phyloP scores from a whole-genome alignment of 768 basidiomycete genomes.

The Sporobolomyces pararoseus region DNA sequence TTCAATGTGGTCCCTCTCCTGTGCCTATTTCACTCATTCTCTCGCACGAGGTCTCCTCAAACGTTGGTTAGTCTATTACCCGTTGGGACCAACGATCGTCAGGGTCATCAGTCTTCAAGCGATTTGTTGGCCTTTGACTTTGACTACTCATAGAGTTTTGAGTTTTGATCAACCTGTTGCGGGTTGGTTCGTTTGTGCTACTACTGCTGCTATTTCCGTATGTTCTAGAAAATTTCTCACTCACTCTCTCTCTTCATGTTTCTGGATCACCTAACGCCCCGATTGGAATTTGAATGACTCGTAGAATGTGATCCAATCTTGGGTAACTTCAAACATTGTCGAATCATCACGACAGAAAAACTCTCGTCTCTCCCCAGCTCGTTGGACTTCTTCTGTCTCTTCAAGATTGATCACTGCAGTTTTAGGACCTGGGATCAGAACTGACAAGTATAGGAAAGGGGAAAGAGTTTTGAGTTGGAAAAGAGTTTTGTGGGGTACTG shows the following conservation, averaged over 20 bases:
- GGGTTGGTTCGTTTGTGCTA: conserved; percentile 85
- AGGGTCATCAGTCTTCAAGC: conserved; percentile 87
- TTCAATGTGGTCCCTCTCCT: conserved; percentile 38
- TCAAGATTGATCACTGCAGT: conserved; percentile 35
- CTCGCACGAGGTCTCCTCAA: conserved; percentile 83
- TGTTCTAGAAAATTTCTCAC: background rate
- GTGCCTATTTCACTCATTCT: conserved; percentile 76
- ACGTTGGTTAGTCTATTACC: conserved; percentile 88
- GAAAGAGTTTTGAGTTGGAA: conserved; percentile 39
- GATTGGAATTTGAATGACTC: background rate
- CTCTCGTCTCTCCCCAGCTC: too few relatives aligned
- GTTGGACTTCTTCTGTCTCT: conserved; percentile 27
- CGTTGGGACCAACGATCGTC: conserved; percentile 79
- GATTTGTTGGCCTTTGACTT: conserved; percentile 94
- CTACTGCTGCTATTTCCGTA: conserved; percentile 67
- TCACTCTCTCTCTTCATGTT: background rate
- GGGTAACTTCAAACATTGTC: conserved; percentile 87
- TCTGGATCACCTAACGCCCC: too few relatives aligned
- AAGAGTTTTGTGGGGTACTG: conserved; percentile 38
- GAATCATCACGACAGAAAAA: conserved; percentile 46
- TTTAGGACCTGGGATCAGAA: conserved; percentile 37
- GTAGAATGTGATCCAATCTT: conserved; percentile 79
- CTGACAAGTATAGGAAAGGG: conserved; percentile 41
- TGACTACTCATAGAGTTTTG: conserved; percentile 72
- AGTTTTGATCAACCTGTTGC: conserved; percentile 71